phyloP scores from a whole-genome alignment of 1,139 yeast species.

The Taiozyma onychis region DNA sequence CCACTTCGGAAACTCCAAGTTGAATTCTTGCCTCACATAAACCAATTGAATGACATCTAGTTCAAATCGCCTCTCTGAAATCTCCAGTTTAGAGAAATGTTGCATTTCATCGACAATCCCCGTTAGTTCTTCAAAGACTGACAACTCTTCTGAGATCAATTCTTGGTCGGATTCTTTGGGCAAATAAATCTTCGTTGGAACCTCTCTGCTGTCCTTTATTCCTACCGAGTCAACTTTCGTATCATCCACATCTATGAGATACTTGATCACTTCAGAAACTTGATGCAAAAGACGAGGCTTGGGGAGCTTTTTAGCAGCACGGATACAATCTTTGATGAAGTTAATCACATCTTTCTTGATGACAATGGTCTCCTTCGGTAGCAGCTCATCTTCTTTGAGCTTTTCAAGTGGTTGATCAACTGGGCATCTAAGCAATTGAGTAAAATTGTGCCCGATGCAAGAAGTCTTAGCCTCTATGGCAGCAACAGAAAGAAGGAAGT shows the following conservation, averaged over 20 bases:
- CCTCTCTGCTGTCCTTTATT: not conserved
- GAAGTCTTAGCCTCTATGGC: not conserved
- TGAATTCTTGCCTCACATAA: not conserved
- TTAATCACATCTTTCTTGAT: slow-evolving; percentile 8
- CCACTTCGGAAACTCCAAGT: not conserved
- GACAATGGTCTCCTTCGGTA: slow-evolving; percentile 8
- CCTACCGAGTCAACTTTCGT: not conserved
- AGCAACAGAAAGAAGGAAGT: not conserved
- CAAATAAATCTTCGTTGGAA: not conserved
- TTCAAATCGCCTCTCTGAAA: not conserved
- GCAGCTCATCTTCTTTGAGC: slow-evolving; percentile 1
- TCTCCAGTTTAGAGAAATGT: not conserved
- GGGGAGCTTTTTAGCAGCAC: not conserved
- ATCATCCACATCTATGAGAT: not conserved
- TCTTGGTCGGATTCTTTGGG: slow-evolving; percentile 1
- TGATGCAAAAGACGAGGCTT: not conserved
- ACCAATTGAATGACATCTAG: not conserved
- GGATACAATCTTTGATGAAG: slow-evolving; percentile 7
- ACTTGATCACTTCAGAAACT: not conserved
- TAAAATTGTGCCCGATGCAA: not conserved
- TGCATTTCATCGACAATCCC: not conserved
- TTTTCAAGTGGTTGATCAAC: not conserved
- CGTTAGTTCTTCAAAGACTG: not conserved
- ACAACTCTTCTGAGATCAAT: not conserved
- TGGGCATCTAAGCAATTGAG: not conserved